Conservation (phyloP, 176 grass and related monocot genomes). For the Poa pratensis region DNA sequence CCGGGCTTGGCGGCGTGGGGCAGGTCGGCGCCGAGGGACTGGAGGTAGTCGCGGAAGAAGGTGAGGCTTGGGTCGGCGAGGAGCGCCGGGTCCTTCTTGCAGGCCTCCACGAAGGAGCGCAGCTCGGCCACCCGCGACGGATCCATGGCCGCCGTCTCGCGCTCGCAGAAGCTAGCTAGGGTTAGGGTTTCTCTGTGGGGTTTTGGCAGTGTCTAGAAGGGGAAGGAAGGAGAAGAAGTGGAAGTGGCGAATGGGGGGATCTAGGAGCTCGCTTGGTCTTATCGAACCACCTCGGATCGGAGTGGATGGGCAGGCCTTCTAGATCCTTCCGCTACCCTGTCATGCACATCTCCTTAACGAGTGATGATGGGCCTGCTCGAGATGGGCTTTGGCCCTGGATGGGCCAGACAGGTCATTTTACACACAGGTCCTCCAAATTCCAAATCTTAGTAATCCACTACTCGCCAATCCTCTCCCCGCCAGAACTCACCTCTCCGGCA, state of each 20-base stretch:
- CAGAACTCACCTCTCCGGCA: too few species aligned
- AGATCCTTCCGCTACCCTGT: too few species aligned
- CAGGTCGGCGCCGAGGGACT: constrained; percentile 73
- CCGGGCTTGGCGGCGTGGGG: constrained; percentile 41
- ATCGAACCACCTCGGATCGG: background rate
- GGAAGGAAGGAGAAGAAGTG: background rate
- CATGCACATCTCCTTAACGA: too few species aligned
- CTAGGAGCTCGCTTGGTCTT: background rate
- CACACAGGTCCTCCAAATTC: too few species aligned
- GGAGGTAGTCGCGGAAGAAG: constrained; percentile 95
- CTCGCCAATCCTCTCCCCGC: too few species aligned
- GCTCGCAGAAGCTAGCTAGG: background rate
- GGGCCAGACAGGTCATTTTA: too few species aligned
- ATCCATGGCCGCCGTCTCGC: background rate
- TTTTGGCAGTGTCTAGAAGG: background rate
- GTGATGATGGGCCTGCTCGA: too few species aligned
- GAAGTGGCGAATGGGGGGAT: background rate
- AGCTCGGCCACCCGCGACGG: background rate
- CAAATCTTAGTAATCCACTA: too few species aligned
- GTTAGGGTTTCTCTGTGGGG: background rate
- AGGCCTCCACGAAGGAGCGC: constrained; percentile 65
- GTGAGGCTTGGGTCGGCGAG: constrained; percentile 73
- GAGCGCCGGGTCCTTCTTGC: constrained; percentile 74
- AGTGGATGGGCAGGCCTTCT: too few species aligned
- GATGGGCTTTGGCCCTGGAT: too few species aligned